phyloP scores from a whole-genome alignment of 805 yeast species.

The Candida khao-thaluensis region DNA sequence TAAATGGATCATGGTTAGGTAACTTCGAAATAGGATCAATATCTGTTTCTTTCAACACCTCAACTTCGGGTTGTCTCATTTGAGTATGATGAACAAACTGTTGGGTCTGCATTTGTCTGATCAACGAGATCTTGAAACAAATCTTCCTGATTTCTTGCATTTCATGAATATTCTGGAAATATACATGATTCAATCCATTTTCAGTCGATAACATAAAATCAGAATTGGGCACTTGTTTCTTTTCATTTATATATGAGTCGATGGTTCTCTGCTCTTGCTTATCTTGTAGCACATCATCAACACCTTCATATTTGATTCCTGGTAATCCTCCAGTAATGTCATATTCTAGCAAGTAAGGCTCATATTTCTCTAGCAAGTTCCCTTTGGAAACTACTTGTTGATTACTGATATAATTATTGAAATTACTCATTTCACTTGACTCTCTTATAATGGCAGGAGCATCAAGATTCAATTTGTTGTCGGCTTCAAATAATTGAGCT shows the following conservation, averaged over 20 bases:
- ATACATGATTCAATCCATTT: conserved; percentile 59
- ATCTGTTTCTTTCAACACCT: conserved; percentile 62
- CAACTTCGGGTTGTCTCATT: conserved; percentile 66
- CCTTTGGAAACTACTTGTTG: conserved; percentile 42
- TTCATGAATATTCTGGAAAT: conserved; percentile 65
- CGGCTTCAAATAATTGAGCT: conserved; percentile 57
- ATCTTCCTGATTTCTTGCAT: conserved; percentile 87
- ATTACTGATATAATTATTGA: conserved; percentile 44
- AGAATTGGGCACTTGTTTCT: conserved; percentile 24
- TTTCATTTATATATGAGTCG: conserved; percentile 26
- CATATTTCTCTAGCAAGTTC: conserved; percentile 53
- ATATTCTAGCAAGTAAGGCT: conserved; percentile 74
- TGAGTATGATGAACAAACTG: conserved; percentile 73
- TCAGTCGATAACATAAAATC: conserved; percentile 35
- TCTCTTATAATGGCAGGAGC: conserved; percentile 70
- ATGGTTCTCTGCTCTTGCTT: conserved; percentile 35
- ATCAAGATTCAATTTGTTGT: conserved; percentile 53
- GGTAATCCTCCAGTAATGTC: conserved; percentile 84
- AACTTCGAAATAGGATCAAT: conserved; percentile 81
- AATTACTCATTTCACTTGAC: conserved; percentile 65
- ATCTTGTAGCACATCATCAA: conserved; percentile 43
- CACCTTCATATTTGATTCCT: conserved; percentile 52
- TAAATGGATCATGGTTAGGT: conserved; percentile 61
- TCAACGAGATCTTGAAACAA: conserved; percentile 83
- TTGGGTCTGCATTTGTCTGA: conserved; percentile 87